A percentile compares a stretch with the other conserved stretches of the same genome.
Evolutionary conservation across 2,329 filamentous ascomycete genomes (phyloP).

Genomic region (Curvularia lunata): DNA sequence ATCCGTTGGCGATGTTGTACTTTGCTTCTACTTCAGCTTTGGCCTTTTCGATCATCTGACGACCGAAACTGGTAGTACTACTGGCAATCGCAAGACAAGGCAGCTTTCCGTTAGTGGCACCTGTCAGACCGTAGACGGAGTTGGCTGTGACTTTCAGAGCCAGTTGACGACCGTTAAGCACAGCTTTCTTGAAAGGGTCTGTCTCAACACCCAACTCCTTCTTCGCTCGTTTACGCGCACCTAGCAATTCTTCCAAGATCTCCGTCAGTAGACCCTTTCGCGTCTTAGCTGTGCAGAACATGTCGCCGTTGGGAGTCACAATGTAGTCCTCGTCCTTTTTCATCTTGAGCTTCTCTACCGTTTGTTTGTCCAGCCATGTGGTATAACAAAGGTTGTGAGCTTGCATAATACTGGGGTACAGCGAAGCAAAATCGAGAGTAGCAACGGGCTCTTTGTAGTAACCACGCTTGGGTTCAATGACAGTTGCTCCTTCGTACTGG

Average conservation of each 20-base stretch:
- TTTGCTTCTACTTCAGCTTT: constrained; percentile 91
- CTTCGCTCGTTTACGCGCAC: constrained; percentile 94
- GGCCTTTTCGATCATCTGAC: constrained; percentile 98
- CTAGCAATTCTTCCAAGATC: constrained; percentile 90
- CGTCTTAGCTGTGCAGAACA: constrained; percentile 86
- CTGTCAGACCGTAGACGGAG: constrained; percentile 96
- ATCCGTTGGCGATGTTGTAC: constrained; percentile 93
- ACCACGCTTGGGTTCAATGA: constrained; percentile 91
- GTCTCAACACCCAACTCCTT: constrained; percentile 86
- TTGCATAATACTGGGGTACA: constrained; percentile 98
- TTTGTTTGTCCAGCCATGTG: constrained; percentile 80
- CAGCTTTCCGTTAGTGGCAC: constrained; percentile 93
- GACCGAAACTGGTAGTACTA: constrained; percentile 95
- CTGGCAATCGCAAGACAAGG: constrained; percentile 94
- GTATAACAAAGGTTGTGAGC: constrained; percentile 99
- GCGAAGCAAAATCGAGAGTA: constrained; percentile 96
- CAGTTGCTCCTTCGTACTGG: constrained; percentile 96
- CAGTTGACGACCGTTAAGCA: constrained; percentile 94
- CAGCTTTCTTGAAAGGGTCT: constrained; percentile 96
- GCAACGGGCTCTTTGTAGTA: constrained; percentile 96
- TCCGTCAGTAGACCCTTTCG: constrained; percentile 91
- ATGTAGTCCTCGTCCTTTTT: constrained; percentile 95
- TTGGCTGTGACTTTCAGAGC: constrained; percentile 97
- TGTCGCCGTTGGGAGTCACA: constrained; percentile 90
- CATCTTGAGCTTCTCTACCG: constrained; percentile 75